Base-by-base conservation (phyloP, 805 yeast species). In the Saccharomyces kudriavzevii region DNA sequence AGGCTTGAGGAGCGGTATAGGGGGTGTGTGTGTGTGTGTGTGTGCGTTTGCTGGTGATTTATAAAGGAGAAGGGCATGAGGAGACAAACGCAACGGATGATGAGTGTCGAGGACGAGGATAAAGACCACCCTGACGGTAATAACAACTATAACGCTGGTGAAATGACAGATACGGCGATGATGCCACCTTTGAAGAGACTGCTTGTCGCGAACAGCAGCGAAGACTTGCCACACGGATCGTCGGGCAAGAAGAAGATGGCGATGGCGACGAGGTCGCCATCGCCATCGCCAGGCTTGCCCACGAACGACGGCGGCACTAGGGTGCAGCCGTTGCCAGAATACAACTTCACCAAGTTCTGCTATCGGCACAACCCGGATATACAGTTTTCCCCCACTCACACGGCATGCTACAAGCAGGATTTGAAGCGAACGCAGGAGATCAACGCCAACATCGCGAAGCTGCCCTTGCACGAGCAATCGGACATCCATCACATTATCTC, bases 341-440 rank as follows among this genome's bases (percentile, higher is more conserved):
- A 78, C 58, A 78, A 81, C 60, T 80, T 77, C 64, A 85, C 83
- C 60, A 78, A 78, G 59, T 92, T 81, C 71, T 92, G 99, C 66
- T 92, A 92, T 69, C 76, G 98, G 51, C 99, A 92, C 70, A 89
- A 92, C 65, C 98, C 98, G 2, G 91, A 89, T 53, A 78, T 88
- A 47, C 82, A 83, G 48, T 82, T 89, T 63, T 56, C 65, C 1
- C 58, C 64, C 10, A 61, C 62, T 11, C 61, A 60, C 40, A 62
- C 62, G 11, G 58, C 61, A 45, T 66, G 70, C 50, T 58, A 58
- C 54, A 60, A 59, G 50, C 69, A 63, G 49, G 69, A 61, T 54
- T 50, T 63, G 52, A 55, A 60, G 35, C 55, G 63, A 24, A 50
- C 58, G 48, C 53, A 62, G 17, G 64, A 66, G 46, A 60, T 74